Base-by-base conservation (phyloP, 495 filamentous ascomycete species). In the Achaetomiella virescens region DNA sequence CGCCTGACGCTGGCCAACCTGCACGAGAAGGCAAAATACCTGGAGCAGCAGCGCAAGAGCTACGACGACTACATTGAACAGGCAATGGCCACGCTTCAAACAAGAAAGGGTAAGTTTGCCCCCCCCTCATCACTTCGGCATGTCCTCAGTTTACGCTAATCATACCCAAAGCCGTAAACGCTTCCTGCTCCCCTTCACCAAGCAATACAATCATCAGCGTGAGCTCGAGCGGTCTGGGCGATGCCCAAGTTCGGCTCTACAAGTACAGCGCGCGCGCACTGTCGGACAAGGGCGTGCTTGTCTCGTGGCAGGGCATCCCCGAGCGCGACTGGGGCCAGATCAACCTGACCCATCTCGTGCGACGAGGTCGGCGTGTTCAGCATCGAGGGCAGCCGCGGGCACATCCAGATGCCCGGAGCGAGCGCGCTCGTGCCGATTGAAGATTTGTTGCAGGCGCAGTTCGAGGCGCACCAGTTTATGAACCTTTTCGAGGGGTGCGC, bases 61-160 rank as follows among this genome's bases (percentile, higher is more conserved):
- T 99, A 97, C 77, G 96, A 99, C 67, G 90, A 97, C 71, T 97
- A 97, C 67, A 96, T 99, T 63, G 93, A 99, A 76, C 91, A 97
- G 68, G 90, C 93, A 18, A 96, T 99, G 91, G 80, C 91, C 50
- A 97, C 95, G n/a, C 81, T 99, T 47, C 95, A 97, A 93, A 87
- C 70, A 96, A 96, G 74, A 95, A 96, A 71, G 91, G 90, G 73
- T 81, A 75, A 65, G 71, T n/a, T n/a, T n/a, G n/a, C 55, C 18
- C 29, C 37, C 51, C 20, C 15, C 15, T 38, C 21, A 12, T n/a
- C 33, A n/a, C 11, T 20, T 14, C 48, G 20, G 20, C 11, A 17
- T 29, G 31, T 31, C 11, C 40, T 27, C 36, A 10, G 4, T 6
- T 44, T 17, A 21, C 29, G 4, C 11, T 43, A 10, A 10, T 52